phyloP scores from a whole-genome alignment of 1,284 basidiomycete species.

The Melampsora larici-populina region DNA sequence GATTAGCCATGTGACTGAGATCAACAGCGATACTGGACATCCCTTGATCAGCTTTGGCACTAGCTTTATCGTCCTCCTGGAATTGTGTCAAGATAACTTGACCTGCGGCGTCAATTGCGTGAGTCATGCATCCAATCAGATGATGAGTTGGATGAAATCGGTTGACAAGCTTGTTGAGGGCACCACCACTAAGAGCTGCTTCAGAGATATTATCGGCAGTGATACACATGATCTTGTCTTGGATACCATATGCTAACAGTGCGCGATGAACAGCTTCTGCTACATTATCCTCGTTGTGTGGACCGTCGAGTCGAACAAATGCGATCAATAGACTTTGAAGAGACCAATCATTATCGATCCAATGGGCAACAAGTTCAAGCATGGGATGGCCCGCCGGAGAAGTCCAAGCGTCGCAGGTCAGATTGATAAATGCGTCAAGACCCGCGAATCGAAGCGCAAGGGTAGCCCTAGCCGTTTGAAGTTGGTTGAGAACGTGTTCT shows the following conservation, averaged over 20 bases:
- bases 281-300: neutral
- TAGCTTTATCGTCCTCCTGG: slow-evolving; percentile 1
- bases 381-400: slow-evolving; percentile 9
- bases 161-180: neutral
- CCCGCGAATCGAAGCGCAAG: neutral
- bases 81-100: neutral
- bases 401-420: slow-evolving; percentile 2
- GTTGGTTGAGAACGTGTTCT: neutral
- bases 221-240: neutral
- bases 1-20: neutral
- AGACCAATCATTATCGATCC: slow-evolving; percentile 5
- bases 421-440: neutral
- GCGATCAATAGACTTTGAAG: neutral
- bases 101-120: neutral
- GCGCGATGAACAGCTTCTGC: neutral
- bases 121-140: neutral
- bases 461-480: neutral
- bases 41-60: neutral
- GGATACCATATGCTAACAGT: neutral
- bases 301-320: slow-evolving; percentile 1
- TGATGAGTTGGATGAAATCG: slow-evolving; percentile 5
- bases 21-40: neutral
- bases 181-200: neutral
- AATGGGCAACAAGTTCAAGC: slow-evolving; percentile 4
- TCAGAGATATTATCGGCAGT: neutral